Percentiles rank a stretch among this genome's conserved stretches.
phyloP scores from a whole-genome alignment of 257 asterid species.

The Rhazya stricta region DNA sequence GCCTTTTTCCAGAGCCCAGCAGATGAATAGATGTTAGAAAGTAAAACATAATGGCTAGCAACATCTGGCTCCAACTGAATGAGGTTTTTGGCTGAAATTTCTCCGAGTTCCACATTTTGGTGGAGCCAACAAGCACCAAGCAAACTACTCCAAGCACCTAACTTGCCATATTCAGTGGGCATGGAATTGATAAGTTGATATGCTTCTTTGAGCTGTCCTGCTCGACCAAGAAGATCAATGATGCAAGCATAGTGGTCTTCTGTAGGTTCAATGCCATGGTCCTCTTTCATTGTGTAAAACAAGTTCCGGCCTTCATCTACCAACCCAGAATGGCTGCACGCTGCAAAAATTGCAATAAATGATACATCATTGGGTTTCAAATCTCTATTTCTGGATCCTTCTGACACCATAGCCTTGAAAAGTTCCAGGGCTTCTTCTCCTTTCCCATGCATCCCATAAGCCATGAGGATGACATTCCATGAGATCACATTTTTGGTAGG shows the following conservation, averaged over 20 bases:
- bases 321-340: constrained; percentile 85
- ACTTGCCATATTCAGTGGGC: constrained; percentile 44
- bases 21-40: constrained; percentile 68
- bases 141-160: constrained; percentile 83
- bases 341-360: constrained; percentile 64
- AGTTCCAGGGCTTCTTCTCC: constrained; percentile 59
- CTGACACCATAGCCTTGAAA: constrained; percentile 41
- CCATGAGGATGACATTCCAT: constrained; percentile 85
- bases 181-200: constrained; percentile 42
- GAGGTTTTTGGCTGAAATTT: constrained; percentile 60
- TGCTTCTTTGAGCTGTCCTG: constrained; percentile 72
- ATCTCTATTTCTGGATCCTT: constrained; percentile 29
- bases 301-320: constrained; percentile 59
- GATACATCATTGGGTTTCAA: constrained; percentile 69
- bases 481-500: constrained; percentile 63
- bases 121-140: constrained; percentile 74
- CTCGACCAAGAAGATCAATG: constrained; percentile 84
- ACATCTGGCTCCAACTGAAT: constrained; percentile 61
- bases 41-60: constrained; percentile 77
- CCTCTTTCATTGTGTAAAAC: constrained; percentile 54
- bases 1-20: constrained; percentile 78
- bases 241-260: constrained; percentile 80
- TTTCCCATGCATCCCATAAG: constrained; percentile 89
- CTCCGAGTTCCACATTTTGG: constrained; percentile 66
- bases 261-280: constrained; percentile 49